Evolutionary conservation across 2,329 filamentous ascomycete genomes (phyloP), one percentile per base, ranked within the genome.

Genomic region (Fusarium avenaceum): DNA sequence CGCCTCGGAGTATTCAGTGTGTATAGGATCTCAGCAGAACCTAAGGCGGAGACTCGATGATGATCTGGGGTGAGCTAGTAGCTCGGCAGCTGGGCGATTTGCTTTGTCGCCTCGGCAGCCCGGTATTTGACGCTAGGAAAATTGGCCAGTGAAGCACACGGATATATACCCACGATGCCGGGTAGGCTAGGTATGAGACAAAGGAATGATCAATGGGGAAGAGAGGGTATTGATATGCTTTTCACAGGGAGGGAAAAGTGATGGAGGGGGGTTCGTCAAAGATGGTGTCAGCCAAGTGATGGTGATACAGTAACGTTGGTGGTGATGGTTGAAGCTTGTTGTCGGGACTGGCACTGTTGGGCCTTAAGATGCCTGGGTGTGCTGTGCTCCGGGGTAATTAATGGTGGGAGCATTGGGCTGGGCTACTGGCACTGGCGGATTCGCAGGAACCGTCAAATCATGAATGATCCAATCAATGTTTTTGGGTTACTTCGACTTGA

Each of bases 61-160:
- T 72, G 71, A 69, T 70, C 69, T 66, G 71, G 71, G 71, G 71
- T 72, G 69, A 73, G 66, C 71, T 67, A 58, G 40, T 72, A 73
- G 67, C 60, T 58, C 50, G 59, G 49, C 69, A 69, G 61, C 61
- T 69, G 65, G 65, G 62, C 48, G 60, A 68, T 66, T 40, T 61
- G 65, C 63, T 63, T 51, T 63, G 70, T 71, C 62, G 51, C 42
- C 54, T 72, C 59, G 52, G 59, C 52, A 64, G 70, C 70, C 65
- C 51, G 53, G 57, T 52, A 54, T 54, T 72, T 22, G 57, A 54
- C 68, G 70, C 67, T 68, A 72, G 54, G 63, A 44, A 49, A 59
- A 43, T 62, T 71, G 65, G 56, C 40, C 63, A 49, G 53, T 57
- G 44, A 43, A 58, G 56, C 61, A 69, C 55, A 56, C 62, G 51